Evolutionary conservation across 352 stramenopile genomes (phyloP), one percentile per base, ranked within the genome.

Genomic region (Globisporangium splendens): DNA sequence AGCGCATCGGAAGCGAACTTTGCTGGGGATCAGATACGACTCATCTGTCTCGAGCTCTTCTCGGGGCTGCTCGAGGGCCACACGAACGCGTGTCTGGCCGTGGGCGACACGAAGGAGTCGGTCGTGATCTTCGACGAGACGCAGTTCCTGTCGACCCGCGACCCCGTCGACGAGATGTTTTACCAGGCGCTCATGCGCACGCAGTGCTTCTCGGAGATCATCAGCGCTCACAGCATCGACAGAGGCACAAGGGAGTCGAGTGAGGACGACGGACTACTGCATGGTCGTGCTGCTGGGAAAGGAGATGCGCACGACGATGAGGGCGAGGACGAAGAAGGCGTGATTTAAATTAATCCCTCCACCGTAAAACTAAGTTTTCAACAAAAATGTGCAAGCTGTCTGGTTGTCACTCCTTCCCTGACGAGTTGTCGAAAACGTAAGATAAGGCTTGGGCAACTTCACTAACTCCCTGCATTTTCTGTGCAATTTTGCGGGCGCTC

Each of bases 91-190:
- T 90, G 82, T 24, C 69, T 94, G 8, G 81, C 92, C 38, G 85
- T 94, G 42, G 85, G 85, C 43, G 85, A 94, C 63, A 90, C 83
- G 44, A 90, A 86, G 43, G 85, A 94, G 62, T 94, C 83, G 3
- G 85, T 94, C 18, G 83, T 94, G 41, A 94, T 94, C 52, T 94
- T 94, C 49, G 85, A 94, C 49, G 85, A 94, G 65, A 89, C 68
- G 7, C 78, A 94, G 65, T 94, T 94, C 54, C 70, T 91, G 28
- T 71, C 82, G 17, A 82, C 77, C 31, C 77, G 77, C 46, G 68
- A 72, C 5, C 67, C 75, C 0, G 71, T 86, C 50, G 85, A 92
- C 46, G 58, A 69, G 53, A 60, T 64, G 7, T 94, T 92, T 62
- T 89, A 89, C 62, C 62, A 81, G 33, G 69, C 76, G 38, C 66